These are phyloP conservation scores for Fusarium duplospermum DNA, from an alignment of 2,329 filamentous ascomycete species.

Conservation along the genomic window DNA sequence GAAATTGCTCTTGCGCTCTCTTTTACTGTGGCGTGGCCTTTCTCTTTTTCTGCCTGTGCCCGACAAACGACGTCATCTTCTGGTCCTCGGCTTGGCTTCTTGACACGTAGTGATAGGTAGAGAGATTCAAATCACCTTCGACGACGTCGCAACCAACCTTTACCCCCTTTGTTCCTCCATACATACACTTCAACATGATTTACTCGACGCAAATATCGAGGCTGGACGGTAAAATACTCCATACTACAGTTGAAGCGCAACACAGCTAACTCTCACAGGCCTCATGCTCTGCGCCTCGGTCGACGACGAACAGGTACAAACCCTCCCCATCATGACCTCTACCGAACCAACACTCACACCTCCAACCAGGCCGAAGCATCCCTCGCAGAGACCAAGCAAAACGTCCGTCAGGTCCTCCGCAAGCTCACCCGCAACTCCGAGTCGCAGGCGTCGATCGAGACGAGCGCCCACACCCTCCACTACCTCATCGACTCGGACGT, in stretches of 20 bases:
- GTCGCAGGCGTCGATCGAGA: constrained; percentile 91
- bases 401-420: constrained; percentile 90
- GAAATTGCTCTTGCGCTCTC: neutral
- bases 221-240: constrained; percentile 76
- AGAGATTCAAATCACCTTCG: constrained; percentile 20
- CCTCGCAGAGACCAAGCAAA: constrained; percentile 87
- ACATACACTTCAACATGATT: constrained; percentile 70
- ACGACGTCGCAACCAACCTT: constrained; percentile 10
- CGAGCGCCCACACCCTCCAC: constrained; percentile 84
- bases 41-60: constrained; percentile 4
- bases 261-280: constrained; percentile 64
- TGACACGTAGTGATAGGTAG: constrained; percentile 41
- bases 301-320: constrained; percentile 83
- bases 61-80: constrained; percentile 23
- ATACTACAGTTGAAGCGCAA: neutral
- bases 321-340: neutral
- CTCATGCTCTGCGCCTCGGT: constrained; percentile 95
- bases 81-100: constrained; percentile 29
- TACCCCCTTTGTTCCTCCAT: neutral
- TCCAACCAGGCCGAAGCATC: constrained; percentile 70
- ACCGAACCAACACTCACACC: neutral
- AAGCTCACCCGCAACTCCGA: constrained; percentile 90
- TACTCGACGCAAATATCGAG: constrained; percentile 93
- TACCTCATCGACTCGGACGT: constrained; percentile 87
- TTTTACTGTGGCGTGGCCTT: neutral